Evolutionary conservation across 495 filamentous ascomycete genomes (phyloP).

Genomic region (Tuber indicum): DNA sequence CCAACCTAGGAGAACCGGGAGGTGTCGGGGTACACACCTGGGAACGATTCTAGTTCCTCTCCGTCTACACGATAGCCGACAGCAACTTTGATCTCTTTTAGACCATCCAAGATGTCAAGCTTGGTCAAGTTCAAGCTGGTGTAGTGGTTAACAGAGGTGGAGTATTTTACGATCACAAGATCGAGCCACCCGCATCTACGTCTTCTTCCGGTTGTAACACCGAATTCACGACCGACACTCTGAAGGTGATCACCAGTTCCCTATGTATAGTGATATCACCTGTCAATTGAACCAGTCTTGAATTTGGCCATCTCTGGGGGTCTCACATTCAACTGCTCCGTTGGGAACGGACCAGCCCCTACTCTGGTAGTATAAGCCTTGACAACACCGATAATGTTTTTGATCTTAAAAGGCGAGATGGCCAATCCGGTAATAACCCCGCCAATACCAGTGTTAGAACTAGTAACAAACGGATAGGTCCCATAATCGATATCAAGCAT

Average conservation of each 20-base stretch:
- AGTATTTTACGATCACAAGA: slow-evolving; percentile 77
- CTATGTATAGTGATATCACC: slow-evolving; percentile 12
- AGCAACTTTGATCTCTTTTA: slow-evolving; percentile 72
- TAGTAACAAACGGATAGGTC: slow-evolving; percentile 83
- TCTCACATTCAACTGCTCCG: slow-evolving; percentile 61
- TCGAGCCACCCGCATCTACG: slow-evolving; percentile 89
- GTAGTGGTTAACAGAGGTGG: slow-evolving; percentile 64
- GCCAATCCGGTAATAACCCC: slow-evolving; percentile 69
- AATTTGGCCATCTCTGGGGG: slow-evolving; percentile 7
- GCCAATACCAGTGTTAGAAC: slow-evolving; percentile 65
- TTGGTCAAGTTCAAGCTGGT: slow-evolving; percentile 78
- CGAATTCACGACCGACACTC: slow-evolving; percentile 59
- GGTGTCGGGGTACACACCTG: slow-evolving; percentile 35
- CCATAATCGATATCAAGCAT: slow-evolving; percentile 72
- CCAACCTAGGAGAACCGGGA: too few relatives aligned
- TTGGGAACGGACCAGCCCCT: slow-evolving; percentile 76
- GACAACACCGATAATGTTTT: slow-evolving; percentile 71
- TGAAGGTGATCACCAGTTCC: slow-evolving; percentile 60
- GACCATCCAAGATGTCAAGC: slow-evolving; percentile 78
- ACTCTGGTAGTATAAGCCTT: slow-evolving; percentile 77
- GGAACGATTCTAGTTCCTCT: slow-evolving; percentile 55
- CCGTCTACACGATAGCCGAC: slow-evolving; percentile 60
- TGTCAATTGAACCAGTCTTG: neutral
- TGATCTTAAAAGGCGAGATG: slow-evolving; percentile 52
- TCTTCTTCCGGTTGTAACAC: slow-evolving; percentile 75